Evolutionary conservation across 257 asterid genomes (phyloP).

Genomic region (Solanum rostratum): DNA sequence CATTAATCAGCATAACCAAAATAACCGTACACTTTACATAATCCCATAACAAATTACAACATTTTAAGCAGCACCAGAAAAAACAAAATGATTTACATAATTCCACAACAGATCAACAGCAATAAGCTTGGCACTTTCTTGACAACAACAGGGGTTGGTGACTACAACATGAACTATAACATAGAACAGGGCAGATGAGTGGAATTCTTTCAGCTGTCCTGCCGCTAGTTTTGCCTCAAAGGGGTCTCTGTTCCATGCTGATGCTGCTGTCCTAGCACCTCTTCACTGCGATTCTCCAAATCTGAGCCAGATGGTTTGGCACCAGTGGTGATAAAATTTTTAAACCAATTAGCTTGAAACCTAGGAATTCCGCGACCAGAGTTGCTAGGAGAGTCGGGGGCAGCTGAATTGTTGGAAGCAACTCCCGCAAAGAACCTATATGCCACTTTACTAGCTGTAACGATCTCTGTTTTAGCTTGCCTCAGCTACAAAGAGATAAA

Average conservation of each 20-base stretch:
- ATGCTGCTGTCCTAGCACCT: constrained; percentile 19
- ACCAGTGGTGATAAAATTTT: constrained; percentile 46
- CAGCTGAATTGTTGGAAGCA: constrained; percentile 49
- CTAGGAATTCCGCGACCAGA: constrained; percentile 55
- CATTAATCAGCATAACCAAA: neutral
- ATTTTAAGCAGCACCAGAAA: neutral
- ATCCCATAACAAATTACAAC: neutral
- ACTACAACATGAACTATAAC: neutral
- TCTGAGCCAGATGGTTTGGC: constrained; percentile 73
- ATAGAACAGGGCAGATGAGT: neutral
- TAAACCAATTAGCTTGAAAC: constrained; percentile 74
- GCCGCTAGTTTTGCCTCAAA: constrained; percentile 14
- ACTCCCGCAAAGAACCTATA: constrained; percentile 72
- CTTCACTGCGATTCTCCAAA: constrained; percentile 31
- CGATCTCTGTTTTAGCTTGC: constrained; percentile 93
- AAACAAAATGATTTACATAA: neutral
- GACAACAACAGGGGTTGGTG: neutral
- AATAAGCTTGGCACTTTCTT: neutral
- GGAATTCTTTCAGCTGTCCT: constrained; percentile 8
- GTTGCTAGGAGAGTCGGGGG: constrained; percentile 47
- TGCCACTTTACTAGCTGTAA: constrained; percentile 81
- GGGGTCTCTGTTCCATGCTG: constrained; percentile 24
- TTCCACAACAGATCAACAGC: neutral
- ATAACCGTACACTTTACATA: neutral
- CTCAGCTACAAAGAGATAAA: constrained; percentile 50